Base-by-base conservation (phyloP, 2,329 filamentous ascomycete species). In the Gnomoniopsis sp. region DNA sequence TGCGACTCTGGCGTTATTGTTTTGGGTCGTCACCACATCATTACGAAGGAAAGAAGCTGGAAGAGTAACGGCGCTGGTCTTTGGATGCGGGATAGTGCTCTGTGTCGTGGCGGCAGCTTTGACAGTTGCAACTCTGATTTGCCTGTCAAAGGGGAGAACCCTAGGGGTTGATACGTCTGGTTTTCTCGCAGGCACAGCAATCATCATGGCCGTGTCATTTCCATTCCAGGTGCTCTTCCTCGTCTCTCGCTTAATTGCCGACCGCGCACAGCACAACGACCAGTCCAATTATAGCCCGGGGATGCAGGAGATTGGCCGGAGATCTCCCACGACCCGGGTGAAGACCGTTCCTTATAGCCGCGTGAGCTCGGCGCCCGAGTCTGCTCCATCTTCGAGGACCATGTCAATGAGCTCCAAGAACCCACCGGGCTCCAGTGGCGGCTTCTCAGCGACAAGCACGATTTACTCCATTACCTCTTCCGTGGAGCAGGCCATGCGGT, bases 291-390 rank as follows among this genome's bases (percentile, higher is more conserved):
- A 3, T 23, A 69, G 69, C 38, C 67, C 71, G 44, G 66, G 70
- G 34, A 68, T 69, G 33, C 69, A 71, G 10, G 71, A 74, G 26
- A 70, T 72, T 43, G 68, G 65, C 34, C 67, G 62, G 41, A 66
- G 67, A 11, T 68, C 69, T 11, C 66, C 69, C 12, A 64, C 69
- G 21, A 69, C 69, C 30, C 72, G 75, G n/a, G 70, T 83, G 64
- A 85, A 84, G 69, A 74, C 80, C 4, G 74, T 84, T 21, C 79
- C 76, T 2, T 85, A 85, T 65, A 75, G 78, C 66, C 70, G 77
- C 61, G 79, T 80, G 0, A 68, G 70, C 33, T 72, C 73, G 10
- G 67, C 66, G 2, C 65, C 69, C 41, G 67, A 69, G 11, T 70
- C 71, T 21, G 59, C 10, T 19, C 11, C 44, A 23, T 23, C 66